Percentiles rank a stretch among this genome's conserved stretches.
Evolutionary conservation across 1,284 basidiomycete species (phyloP).

Genomic region (Irpex sp.): DNA sequence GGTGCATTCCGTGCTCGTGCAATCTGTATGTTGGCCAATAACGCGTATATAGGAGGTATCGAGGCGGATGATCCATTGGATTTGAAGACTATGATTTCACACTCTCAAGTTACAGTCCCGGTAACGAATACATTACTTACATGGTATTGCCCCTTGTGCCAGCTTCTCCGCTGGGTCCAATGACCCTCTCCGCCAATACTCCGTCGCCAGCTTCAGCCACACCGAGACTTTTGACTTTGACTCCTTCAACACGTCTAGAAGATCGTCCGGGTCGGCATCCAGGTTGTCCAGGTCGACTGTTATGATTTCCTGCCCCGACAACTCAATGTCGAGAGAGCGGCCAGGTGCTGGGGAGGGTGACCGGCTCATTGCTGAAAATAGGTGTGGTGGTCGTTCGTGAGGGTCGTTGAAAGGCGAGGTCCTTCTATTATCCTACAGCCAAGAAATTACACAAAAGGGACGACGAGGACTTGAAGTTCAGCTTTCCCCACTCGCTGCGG

Average conservation of each 20-base stretch:
- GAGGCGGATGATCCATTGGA: slow-evolving; percentile 42
- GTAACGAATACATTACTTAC: slow-evolving; percentile 35
- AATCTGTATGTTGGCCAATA: slow-evolving; percentile 82
- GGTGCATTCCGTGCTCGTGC: slow-evolving; percentile 78
- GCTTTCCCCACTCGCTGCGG: neutral
- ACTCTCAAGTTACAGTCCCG: neutral
- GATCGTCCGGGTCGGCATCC: slow-evolving; percentile 68
- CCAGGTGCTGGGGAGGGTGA: slow-evolving; percentile 26
- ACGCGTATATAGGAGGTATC: slow-evolving; percentile 66
- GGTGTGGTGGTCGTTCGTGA: neutral
- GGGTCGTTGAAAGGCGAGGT: neutral
- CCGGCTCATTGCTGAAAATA: slow-evolving; percentile 17
- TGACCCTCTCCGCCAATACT: slow-evolving; percentile 72
- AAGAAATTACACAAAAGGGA: neutral
- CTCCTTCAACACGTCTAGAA: slow-evolving; percentile 66
- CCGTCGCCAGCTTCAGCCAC: slow-evolving; percentile 75
- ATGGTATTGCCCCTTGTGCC: slow-evolving; percentile 55
- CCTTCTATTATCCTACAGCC: neutral
- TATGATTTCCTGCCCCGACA: slow-evolving; percentile 76
- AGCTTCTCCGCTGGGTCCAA: slow-evolving; percentile 70
- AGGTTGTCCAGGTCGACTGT: slow-evolving; percentile 77
- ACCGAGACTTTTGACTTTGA: slow-evolving; percentile 66
- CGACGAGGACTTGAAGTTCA: neutral
- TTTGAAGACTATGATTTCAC: slow-evolving; percentile 43
- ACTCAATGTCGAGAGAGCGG: slow-evolving; percentile 51